A percentile compares a stretch with the other conserved stretches of the same genome.
These are phyloP conservation scores for Akebia trifoliata DNA, from an alignment of 164 flowering plant species.

Conservation along the genomic window DNA sequence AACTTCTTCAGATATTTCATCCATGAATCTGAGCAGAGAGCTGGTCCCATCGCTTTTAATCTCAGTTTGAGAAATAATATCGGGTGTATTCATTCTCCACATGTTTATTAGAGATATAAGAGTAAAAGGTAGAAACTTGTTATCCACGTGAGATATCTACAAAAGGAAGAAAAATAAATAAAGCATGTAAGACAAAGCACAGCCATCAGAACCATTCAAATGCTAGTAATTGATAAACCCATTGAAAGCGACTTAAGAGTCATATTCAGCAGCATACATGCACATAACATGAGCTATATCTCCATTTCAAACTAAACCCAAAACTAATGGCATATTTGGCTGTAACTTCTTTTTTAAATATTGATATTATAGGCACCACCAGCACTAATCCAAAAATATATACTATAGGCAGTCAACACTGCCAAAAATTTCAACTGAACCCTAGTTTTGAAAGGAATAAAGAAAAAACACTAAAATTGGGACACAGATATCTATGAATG, in stretches of 20 bases:
- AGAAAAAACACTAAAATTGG: no score
- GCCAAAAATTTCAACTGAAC: no score
- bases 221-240: neutral
- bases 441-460: no score
- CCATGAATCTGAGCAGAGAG: slow-evolving; percentile 28
- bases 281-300: neutral
- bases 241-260: neutral
- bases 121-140: slow-evolving; percentile 43
- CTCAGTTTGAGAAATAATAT: slow-evolving; percentile 11
- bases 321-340: neutral
- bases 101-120: slow-evolving; percentile 43
- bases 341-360: neutral
- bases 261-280: neutral
- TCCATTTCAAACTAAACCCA: neutral
- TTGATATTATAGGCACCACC: neutral
- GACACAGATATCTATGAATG: no score
- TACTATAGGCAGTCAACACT: no score
- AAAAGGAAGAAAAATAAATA: slow-evolving; percentile 14
- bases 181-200: neutral
- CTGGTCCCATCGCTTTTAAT: slow-evolving; percentile 19
- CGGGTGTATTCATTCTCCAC: slow-evolving; percentile 33
- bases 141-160: slow-evolving; percentile 61
- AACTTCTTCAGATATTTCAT: slow-evolving; percentile 60
- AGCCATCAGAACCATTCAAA: no score
- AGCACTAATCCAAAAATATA: no score